Percentiles rank a stretch among this genome's conserved stretches.
phyloP scores from a whole-genome alignment of 345 rosid genomes.

The Salix arbutifolia region DNA sequence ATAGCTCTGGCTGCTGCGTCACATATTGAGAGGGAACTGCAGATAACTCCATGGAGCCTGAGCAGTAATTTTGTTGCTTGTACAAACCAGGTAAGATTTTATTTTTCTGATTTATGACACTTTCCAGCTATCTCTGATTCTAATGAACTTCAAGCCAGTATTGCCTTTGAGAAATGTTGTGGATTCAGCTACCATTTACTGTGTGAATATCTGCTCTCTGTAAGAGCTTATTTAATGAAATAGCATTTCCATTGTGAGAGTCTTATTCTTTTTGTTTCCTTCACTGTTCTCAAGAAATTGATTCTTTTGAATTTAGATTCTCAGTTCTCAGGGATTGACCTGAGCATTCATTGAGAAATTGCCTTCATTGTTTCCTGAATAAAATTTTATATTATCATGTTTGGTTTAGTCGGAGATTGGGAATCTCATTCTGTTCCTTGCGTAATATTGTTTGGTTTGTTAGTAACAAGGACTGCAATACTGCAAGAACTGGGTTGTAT shows the following conservation, averaged over 20 bases:
- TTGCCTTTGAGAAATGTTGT: not conserved
- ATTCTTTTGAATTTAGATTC: conserved; percentile 1
- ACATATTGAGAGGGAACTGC: conserved; percentile 91
- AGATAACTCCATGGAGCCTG: conserved; percentile 94
- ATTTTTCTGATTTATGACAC: conserved; percentile 11
- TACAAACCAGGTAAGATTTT: conserved; percentile 68
- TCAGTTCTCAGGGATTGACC: not conserved
- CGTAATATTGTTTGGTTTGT: not conserved
- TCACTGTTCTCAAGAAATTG: not conserved
- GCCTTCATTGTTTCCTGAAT: not conserved
- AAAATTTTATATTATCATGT: not conserved
- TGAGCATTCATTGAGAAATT: not conserved
- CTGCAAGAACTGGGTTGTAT: not conserved
- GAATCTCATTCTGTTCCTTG: not conserved
- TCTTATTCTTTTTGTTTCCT: not conserved
- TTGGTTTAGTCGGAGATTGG: not conserved
- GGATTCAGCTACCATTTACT: not conserved
- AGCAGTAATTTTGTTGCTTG: conserved; percentile 94
- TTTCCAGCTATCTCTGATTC: not conserved
- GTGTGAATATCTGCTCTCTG: not conserved
- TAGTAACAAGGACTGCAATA: not conserved
- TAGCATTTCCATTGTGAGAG: not conserved
- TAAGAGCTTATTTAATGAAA: not conserved
- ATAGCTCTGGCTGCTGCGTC: conserved; percentile 97
- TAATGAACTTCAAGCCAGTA: not conserved